These are phyloP conservation scores for Blepharisma stoltei DNA, from an alignment of 73 alveolate genomes.

Conservation along the genomic window DNA sequence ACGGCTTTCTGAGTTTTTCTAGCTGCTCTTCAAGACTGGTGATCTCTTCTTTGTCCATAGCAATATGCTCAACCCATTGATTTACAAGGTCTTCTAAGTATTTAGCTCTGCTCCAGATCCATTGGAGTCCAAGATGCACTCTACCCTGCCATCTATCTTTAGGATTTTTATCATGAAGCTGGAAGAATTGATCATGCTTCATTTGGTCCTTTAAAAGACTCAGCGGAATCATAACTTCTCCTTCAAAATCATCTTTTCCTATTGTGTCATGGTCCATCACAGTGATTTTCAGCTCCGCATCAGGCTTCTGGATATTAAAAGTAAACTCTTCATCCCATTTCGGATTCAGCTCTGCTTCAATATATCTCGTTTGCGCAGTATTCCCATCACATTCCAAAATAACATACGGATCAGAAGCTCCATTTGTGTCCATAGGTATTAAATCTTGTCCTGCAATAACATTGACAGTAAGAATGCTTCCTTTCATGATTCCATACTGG, in stretches of 20 bases:
- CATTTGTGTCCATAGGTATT: slow-evolving; percentile 63
- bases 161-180: slow-evolving; percentile 29
- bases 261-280: slow-evolving; percentile 52
- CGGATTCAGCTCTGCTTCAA: slow-evolving; percentile 47
- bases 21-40: slow-evolving; percentile 41
- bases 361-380: slow-evolving; percentile 45
- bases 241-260: slow-evolving; percentile 58
- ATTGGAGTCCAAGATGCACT: slow-evolving; percentile 41
- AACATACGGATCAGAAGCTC: slow-evolving; percentile 61
- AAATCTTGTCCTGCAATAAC: slow-evolving; percentile 63
- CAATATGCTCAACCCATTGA: slow-evolving; percentile 53
- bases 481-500: slow-evolving; percentile 61
- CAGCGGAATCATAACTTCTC: slow-evolving; percentile 46
- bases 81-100: slow-evolving; percentile 36
- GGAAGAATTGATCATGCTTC: slow-evolving; percentile 63
- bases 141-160: slow-evolving; percentile 33
- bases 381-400: slow-evolving; percentile 51
- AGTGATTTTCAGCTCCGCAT: slow-evolving; percentile 41
- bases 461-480: slow-evolving; percentile 46
- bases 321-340: slow-evolving; percentile 70
- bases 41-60: slow-evolving; percentile 41
- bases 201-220: slow-evolving; percentile 39
- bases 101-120: slow-evolving; percentile 52
- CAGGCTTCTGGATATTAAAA: slow-evolving; percentile 48
- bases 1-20: slow-evolving; percentile 54